These are phyloP conservation scores for Teratosphaeria epicoccoides DNA, from an alignment of 2,329 filamentous ascomycete species.

Conservation along the genomic window DNA sequence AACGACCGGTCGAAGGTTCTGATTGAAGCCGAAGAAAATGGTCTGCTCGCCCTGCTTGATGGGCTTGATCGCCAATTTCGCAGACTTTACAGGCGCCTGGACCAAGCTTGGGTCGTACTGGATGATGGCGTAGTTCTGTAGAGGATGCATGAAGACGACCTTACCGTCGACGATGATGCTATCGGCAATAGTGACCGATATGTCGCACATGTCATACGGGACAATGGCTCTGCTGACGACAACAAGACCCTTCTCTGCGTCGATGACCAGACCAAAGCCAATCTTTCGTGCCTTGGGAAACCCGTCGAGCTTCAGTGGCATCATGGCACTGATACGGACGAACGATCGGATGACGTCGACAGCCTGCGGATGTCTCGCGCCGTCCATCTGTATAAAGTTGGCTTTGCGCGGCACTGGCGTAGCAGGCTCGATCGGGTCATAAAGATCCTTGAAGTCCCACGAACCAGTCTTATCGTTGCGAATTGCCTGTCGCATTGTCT, in stretches of 20 bases:
- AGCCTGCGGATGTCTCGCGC: slow-evolving; percentile 79
- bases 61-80: slow-evolving; percentile 66
- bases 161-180: slow-evolving; percentile 91
- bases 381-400: slow-evolving; percentile 84
- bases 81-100: slow-evolving; percentile 85
- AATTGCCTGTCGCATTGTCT: slow-evolving; percentile 84
- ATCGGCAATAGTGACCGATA: slow-evolving; percentile 90
- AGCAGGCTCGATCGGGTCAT: slow-evolving; percentile 65
- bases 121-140: slow-evolving; percentile 94
- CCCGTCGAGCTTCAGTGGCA: slow-evolving; percentile 95
- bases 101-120: slow-evolving; percentile 90
- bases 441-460: slow-evolving; percentile 88
- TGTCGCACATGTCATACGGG: slow-evolving; percentile 93
- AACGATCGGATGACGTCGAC: slow-evolving; percentile 91
- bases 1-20: slow-evolving; percentile 86
- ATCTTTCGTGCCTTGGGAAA: slow-evolving; percentile 91
- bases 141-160: slow-evolving; percentile 87
- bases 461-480: slow-evolving; percentile 82
- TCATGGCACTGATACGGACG: slow-evolving; percentile 80
- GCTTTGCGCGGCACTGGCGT: slow-evolving; percentile 65
- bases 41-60: slow-evolving; percentile 91
- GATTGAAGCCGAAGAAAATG: slow-evolving; percentile 96
- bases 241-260: slow-evolving; percentile 90
- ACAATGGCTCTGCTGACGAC: slow-evolving; percentile 90
- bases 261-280: slow-evolving; percentile 93